These are phyloP conservation scores for Zoysia pacifica DNA, from an alignment of 176 grass and related monocot genomes.

Conservation along the genomic window DNA sequence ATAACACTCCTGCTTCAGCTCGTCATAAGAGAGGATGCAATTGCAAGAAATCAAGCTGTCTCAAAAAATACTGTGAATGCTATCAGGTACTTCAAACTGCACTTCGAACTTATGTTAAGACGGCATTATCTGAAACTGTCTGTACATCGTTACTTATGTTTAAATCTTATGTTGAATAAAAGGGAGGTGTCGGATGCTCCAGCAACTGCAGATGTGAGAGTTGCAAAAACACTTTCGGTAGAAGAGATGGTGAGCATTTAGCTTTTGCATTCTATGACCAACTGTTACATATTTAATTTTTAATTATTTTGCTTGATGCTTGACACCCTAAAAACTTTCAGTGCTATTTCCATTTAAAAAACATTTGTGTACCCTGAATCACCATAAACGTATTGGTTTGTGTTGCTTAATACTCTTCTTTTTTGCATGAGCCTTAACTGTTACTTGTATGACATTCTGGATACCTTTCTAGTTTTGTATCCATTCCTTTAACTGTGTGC, in stretches of 20 bases:
- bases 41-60: constrained; percentile 97
- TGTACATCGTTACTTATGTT: constrained; percentile 33
- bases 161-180: constrained; percentile 41
- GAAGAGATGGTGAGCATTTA: constrained; percentile 75
- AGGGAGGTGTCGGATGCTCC: constrained; percentile 98
- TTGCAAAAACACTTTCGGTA: constrained; percentile 96
- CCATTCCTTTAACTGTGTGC: background rate
- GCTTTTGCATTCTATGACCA: constrained; percentile 14
- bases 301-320: background rate
- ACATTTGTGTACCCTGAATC: background rate
- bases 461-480: background rate
- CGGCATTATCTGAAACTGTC: constrained; percentile 26
- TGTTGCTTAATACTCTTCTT: background rate
- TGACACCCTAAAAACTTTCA: background rate
- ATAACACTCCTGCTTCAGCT: constrained; percentile 92
- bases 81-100: constrained; percentile 72
- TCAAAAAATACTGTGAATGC: constrained; percentile 99
- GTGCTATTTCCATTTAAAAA: background rate
- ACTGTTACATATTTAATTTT: background rate
- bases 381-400: background rate
- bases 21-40: constrained; percentile 99
- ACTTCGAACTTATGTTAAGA: constrained; percentile 22
- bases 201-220: constrained; percentile 90
- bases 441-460: constrained; percentile 9
- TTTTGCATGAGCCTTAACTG: background rate